Evolutionary conservation across 1,284 basidiomycete species (phyloP).

Genomic region (Cryptococcus deneoformans): DNA sequence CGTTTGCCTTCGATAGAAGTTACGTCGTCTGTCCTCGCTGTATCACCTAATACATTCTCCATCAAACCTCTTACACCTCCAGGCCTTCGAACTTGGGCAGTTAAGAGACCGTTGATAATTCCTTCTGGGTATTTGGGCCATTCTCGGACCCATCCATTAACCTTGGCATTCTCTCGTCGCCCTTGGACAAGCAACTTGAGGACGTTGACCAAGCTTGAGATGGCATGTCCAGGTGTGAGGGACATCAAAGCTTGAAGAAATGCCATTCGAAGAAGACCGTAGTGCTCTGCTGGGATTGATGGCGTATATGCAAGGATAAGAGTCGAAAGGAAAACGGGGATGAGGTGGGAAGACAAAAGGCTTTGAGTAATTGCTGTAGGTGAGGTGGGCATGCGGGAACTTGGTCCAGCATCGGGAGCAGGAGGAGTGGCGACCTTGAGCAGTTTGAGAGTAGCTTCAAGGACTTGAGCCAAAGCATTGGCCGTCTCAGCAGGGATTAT

Average conservation of each 20-base stretch:
- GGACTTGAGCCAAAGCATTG: slow-evolving; percentile 4
- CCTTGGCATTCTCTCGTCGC: slow-evolving; percentile 5
- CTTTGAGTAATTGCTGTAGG: slow-evolving; percentile 30
- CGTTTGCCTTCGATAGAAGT: slow-evolving; percentile 30
- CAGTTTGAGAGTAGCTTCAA: slow-evolving; percentile 14
- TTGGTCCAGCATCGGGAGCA: slow-evolving; percentile 16
- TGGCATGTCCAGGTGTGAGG: slow-evolving; percentile 27
- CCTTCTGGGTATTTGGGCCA: slow-evolving; percentile 36
- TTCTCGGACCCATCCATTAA: slow-evolving; percentile 23
- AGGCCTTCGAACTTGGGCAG: slow-evolving; percentile 26
- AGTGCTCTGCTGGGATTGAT: slow-evolving; percentile 12
- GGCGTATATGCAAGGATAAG: slow-evolving; percentile 36
- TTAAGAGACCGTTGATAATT: slow-evolving; percentile 27
- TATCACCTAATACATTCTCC: slow-evolving; percentile 40
- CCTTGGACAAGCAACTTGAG: slow-evolving; percentile 20
- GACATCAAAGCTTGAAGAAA: slow-evolving; percentile 13
- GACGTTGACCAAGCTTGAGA: slow-evolving; percentile 26
- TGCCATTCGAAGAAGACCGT: slow-evolving; percentile 15
- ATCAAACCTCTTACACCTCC: slow-evolving; percentile 39
- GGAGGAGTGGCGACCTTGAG: slow-evolving; percentile 20
- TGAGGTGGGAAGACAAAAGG: slow-evolving; percentile 23
- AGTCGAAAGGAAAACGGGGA: slow-evolving; percentile 26
- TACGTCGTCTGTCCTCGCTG: slow-evolving; percentile 18
- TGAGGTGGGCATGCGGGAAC: slow-evolving; percentile 10
- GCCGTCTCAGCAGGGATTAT: neutral